Evolutionary conservation across 176 grass and related monocot genomes (phyloP).

Genomic region (Zoysia pacifica): DNA sequence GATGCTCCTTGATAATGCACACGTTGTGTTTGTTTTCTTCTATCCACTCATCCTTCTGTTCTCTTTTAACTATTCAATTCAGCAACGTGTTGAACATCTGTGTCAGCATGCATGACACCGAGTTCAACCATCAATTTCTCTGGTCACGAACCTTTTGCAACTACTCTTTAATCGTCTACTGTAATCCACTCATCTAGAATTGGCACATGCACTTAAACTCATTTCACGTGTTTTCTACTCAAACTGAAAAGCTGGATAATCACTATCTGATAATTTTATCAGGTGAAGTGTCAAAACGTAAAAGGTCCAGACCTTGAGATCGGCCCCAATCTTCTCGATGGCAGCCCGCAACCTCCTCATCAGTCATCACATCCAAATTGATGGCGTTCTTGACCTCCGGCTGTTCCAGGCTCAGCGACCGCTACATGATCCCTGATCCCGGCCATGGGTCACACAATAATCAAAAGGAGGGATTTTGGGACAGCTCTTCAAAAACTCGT

Average conservation of each 20-base stretch:
- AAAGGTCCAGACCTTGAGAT: constrained; percentile 69
- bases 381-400: constrained; percentile 85
- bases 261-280: too few species aligned
- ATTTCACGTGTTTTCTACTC: neutral
- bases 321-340: constrained; percentile 43
- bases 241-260: neutral
- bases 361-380: constrained; percentile 54
- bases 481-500: neutral
- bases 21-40: too few species aligned
- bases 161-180: neutral
- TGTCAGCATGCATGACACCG: constrained; percentile 7
- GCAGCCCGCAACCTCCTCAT: constrained; percentile 46
- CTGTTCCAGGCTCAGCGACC: constrained; percentile 53
- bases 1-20: too few species aligned
- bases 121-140: neutral
- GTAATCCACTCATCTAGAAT: neutral
- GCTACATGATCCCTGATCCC: constrained; percentile 65
- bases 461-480: neutral
- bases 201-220: constrained; percentile 9
- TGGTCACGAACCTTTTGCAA: neutral
- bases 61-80: neutral
- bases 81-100: neutral
- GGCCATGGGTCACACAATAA: neutral
- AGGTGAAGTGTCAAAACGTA: neutral
- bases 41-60: neutral